Evolutionary conservation across 164 flowering plant genomes (phyloP), one percentile per base, ranked within the genome.

Genomic region (Berberis vulgaris): DNA sequence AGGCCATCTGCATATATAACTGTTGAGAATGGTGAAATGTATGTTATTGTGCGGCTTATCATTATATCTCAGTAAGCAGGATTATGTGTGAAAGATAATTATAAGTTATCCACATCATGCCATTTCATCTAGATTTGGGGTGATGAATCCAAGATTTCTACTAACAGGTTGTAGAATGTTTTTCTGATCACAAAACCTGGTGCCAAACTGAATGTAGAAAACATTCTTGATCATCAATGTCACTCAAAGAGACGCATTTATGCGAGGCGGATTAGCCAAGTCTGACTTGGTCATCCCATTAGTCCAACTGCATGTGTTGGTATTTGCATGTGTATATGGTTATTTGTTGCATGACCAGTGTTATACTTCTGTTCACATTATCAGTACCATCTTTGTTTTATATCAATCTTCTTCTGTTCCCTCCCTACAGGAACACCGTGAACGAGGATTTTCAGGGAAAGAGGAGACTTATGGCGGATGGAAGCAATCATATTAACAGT

Each of bases 381-480:
- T n/a, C 1, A 8, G 42, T 1, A 56, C 41, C 8, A 26, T 13
- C 1, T 54, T 54, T 54, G 26, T 54, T 5, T 49, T 52, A 10
- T 26, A 6, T 56, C 41, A 39, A 56, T 57, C 9, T 41, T 8
- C 12, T 57, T 57, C 41, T 41, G 6, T 26, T 57, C 2, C n/a
- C 9, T 7, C 6, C 1, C 13, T 26, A 40, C 10, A 57, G 60
- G 60, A 38, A 57, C 8, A 45, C 41, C 12, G 60, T 10, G 40
- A 42, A 6, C n/a, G 4, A 3, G 45, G 60, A 40, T 58, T 41
- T 49, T 26, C 4, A 3, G 62, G 0, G 12, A 13, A 26, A 49
- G 69, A 58, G 45, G 69, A 59, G 62, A 59, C 46, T 42, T 66
- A 49, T 43, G 69, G 69, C 13, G 69, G 69, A 59, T 66, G 69